A percentile compares a stretch with the other conserved stretches of the same genome.
Evolutionary conservation across 2,329 filamentous ascomycete species (phyloP).

Genomic region (Fusarium torulosum): DNA sequence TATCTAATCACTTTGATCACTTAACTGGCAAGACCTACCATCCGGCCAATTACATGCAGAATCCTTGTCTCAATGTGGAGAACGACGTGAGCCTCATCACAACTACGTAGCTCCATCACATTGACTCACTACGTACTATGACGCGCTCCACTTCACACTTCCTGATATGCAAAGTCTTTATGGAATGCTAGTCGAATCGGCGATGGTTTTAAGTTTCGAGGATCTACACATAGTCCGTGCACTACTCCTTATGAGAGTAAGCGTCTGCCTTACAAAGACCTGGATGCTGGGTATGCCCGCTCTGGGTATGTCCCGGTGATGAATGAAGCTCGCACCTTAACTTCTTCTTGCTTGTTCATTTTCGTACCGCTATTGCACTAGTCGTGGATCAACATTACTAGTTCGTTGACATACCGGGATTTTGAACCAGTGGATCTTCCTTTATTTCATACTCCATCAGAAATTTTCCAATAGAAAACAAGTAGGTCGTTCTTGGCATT

Average conservation of each 20-base stretch:
- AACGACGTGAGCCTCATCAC: not conserved
- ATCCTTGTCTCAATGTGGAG: not conserved
- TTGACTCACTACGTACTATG: not conserved
- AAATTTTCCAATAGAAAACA: not conserved
- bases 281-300: too few species aligned
- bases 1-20: too few species aligned
- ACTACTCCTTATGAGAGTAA: not conserved
- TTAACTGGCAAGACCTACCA: not conserved
- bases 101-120: not conserved
- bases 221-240: not conserved
- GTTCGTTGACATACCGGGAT: not conserved
- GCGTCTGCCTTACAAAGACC: not conserved
- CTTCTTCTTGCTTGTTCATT: not conserved
- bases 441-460: not conserved
- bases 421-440: fast-evolving
- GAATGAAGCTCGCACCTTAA: not conserved
- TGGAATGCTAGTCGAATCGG: not conserved
- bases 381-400: not conserved
- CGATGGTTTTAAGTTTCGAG: not conserved
- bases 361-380: not conserved
- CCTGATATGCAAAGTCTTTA: not conserved
- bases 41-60: not conserved
- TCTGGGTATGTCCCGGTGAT: not conserved
- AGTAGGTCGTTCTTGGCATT: not conserved
- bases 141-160: not conserved